Conservation (phyloP, 768 basidiomycete genomes). For the Lentinula sp. region DNA sequence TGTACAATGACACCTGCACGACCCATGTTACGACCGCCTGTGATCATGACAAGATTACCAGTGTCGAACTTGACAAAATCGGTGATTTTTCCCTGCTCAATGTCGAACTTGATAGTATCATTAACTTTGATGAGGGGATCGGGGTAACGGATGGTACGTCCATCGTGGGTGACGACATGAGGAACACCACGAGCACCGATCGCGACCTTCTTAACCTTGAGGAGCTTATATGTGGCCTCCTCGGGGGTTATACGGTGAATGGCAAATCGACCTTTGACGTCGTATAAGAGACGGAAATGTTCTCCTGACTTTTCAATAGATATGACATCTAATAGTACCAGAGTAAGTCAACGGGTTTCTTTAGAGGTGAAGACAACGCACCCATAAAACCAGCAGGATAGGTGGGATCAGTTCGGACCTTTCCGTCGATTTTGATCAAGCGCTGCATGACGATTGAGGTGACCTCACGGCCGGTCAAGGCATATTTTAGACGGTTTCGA, state of each 20-base stretch:
- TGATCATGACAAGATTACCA: conserved; percentile 95
- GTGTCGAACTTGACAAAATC: conserved; percentile 96
- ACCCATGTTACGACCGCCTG: conserved; percentile 99
- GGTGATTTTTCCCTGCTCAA: conserved; percentile 89
- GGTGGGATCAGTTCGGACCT: conserved; percentile 96
- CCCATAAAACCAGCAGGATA: conserved; percentile 98
- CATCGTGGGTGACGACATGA: conserved; percentile 97
- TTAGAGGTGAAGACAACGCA: conserved; percentile 29
- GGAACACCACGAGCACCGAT: conserved; percentile 93
- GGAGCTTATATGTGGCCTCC: conserved; percentile 95
- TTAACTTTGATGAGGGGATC: conserved; percentile 94
- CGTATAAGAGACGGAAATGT: conserved; percentile 98
- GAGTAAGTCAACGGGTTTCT: neutral
- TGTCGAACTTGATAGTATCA: conserved; percentile 96
- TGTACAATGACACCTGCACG: conserved; percentile 94
- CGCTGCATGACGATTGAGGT: conserved; percentile 93
- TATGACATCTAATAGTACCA: conserved; percentile 68
- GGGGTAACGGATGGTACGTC: conserved; percentile 99
- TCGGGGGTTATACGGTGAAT: conserved; percentile 99
- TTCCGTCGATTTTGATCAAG: conserved; percentile 96
- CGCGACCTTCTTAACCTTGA: conserved; percentile 89
- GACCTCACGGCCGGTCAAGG: conserved; percentile 94
- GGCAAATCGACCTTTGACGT: conserved; percentile 99
- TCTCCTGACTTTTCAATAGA: conserved; percentile 98
- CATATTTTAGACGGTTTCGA: conserved; percentile 99